Evolutionary conservation across 2,329 filamentous ascomycete species (phyloP).

Genomic region (Atkinsonella texensis): DNA sequence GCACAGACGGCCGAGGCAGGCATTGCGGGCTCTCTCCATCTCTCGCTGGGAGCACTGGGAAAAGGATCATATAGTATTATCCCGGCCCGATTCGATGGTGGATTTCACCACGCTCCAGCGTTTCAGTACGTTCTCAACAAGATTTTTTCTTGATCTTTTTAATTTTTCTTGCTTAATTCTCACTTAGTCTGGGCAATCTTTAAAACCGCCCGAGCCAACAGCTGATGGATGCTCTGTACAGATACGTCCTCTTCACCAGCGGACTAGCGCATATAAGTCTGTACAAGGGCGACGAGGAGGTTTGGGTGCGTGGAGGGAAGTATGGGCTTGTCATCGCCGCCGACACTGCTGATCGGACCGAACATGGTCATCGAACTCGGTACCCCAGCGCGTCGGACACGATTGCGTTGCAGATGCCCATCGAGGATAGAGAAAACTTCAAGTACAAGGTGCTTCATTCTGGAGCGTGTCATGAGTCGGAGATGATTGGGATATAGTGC

Average conservation of each 20-base stretch:
- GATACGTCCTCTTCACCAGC: slow-evolving; percentile 24
- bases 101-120: slow-evolving; percentile 28
- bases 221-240: slow-evolving; percentile 4
- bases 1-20: slow-evolving; percentile 19
- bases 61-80: slow-evolving; percentile 25
- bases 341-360: slow-evolving; percentile 28
- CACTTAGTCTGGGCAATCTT: no score
- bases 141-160: background rate
- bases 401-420: slow-evolving; percentile 16
- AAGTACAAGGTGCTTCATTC: slow-evolving; percentile 7
- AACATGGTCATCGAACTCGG: slow-evolving; percentile 26
- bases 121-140: slow-evolving; percentile 22
- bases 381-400: slow-evolving; percentile 28
- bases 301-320: slow-evolving; percentile 26
- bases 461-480: slow-evolving; percentile 2
- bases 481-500: slow-evolving; percentile 2
- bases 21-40: slow-evolving; percentile 16
- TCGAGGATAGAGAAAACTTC: slow-evolving; percentile 1
- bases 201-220: no score
- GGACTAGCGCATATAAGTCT: slow-evolving; percentile 29
- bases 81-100: slow-evolving; percentile 25
- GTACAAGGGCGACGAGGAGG: slow-evolving; percentile 24
- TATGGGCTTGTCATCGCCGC: slow-evolving; percentile 29
- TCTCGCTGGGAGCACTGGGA: slow-evolving; percentile 19
- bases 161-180: background rate